Base-by-base conservation (phyloP, 352 stramenopile species). In the Pythium oligandrum region DNA sequence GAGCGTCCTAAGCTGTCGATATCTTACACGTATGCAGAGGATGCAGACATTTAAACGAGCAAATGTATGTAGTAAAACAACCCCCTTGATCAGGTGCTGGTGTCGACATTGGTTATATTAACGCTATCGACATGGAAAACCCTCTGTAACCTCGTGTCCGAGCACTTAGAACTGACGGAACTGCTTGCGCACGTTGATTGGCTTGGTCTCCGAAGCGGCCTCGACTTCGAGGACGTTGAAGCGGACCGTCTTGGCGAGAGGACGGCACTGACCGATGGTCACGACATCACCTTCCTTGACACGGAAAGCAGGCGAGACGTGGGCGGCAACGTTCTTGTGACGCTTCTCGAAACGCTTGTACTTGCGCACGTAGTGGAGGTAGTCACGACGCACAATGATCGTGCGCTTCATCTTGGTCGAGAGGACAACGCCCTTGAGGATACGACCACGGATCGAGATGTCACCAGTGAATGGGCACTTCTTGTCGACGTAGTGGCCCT, bases 361-460 rank as follows among this genome's bases (percentile, higher is more conserved):
- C 93, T 99, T 99, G 71, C 84, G 86, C 61, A 99, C 95, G 79
- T 96, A 99, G 83, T 99, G 97, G 60, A 99, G 79, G 85, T 99
- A 99, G 76, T 99, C 97, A 73, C 97, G 89, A 85, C 97, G 94
- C 56, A 99, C 96, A 66, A 99, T 96, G 72, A 99, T 96, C 48
- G 97, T 99, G 79, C 96, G 92, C 78, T 98, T 98, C 97, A 99
- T 99, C 92, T 99, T 99, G 75, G 86, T 98, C 66, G 96, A 99
- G 60, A 99, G 96, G 44, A 99, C 96, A 51, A 99, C 86, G 62
- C 97, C 97, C 88, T 98, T 98, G 50, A 98, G 81, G 64, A 96
- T 98, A 83, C 96, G 91, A 75, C 96, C 97, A 80, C 96, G 96
- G 80, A 99, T 99, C 70, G 96, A 98, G 50, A 99, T 97, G 80